phyloP scores from a whole-genome alignment of 192 early-diverging fungal species.

The Mortierella antarctica region DNA sequence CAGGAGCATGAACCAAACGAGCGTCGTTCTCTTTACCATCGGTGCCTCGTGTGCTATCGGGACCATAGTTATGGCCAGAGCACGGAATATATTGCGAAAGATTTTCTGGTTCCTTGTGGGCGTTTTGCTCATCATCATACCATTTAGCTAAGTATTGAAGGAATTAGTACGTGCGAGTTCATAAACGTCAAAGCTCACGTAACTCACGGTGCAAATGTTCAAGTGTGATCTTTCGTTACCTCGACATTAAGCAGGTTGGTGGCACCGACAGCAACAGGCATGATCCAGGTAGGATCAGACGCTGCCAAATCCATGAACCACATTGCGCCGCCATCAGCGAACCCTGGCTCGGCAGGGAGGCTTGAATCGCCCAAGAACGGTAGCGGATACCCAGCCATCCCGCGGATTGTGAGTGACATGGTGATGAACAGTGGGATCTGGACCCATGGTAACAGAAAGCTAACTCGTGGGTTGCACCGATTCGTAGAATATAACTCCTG shows the following conservation, averaged over 20 bases:
- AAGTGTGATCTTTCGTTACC: conserved; percentile 49
- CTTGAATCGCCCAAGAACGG: conserved; percentile 60
- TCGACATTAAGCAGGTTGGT: conserved; percentile 78
- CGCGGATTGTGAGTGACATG: conserved; percentile 73
- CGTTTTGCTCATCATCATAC: conserved; percentile 48
- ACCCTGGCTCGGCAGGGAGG: conserved; percentile 56
- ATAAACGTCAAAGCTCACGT: too few species aligned
- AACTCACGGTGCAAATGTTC: background rate
- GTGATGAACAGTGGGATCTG: conserved; percentile 83
- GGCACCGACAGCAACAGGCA: conserved; percentile 72
- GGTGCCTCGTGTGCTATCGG: conserved; percentile 78
- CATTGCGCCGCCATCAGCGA: conserved; percentile 65
- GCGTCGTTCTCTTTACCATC: conserved; percentile 40
- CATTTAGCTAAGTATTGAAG: conserved; percentile 51
- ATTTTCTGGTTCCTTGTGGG: conserved; percentile 54
- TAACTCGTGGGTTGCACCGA: conserved; percentile 68
- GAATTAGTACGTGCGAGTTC: too few species aligned
- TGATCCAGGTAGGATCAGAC: conserved; percentile 73
- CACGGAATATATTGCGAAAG: conserved; percentile 63
- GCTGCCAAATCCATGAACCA: conserved; percentile 75
- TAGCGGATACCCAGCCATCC: conserved; percentile 70
- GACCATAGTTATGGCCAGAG: conserved; percentile 67
- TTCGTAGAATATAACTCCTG: conserved; percentile 68
- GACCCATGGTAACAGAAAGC: conserved; percentile 72
- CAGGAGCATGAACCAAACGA: background rate